These are phyloP conservation scores for Acer negundo DNA, from an alignment of 345 rosid genomes.

Conservation along the genomic window DNA sequence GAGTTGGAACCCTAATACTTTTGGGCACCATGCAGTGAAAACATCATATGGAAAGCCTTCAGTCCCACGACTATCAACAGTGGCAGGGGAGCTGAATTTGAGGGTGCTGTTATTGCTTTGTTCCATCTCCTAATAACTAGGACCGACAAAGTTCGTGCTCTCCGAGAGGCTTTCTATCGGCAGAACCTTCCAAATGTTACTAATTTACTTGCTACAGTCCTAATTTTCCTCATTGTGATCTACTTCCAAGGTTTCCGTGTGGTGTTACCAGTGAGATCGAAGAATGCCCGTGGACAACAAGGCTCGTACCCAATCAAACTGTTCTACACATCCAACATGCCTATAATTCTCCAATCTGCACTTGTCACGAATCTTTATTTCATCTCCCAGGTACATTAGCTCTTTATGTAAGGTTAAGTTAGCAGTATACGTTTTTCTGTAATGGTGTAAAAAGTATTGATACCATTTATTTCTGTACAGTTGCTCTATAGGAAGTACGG, in stretches of 20 bases:
- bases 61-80: constrained; percentile 77
- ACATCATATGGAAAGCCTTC: constrained; percentile 74
- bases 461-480: constrained; percentile 36
- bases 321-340: constrained; percentile 85
- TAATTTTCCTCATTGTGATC: constrained; percentile 59
- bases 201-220: constrained; percentile 71
- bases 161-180: constrained; percentile 71
- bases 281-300: constrained; percentile 77
- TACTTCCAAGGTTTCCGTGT: constrained; percentile 83
- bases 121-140: constrained; percentile 65
- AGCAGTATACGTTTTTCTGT: not conserved
- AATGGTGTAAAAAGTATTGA: not conserved
- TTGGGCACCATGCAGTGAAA: constrained; percentile 49
- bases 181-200: constrained; percentile 78
- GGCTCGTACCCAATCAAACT: constrained; percentile 79
- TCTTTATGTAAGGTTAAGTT: not conserved
- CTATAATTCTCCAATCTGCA: constrained; percentile 78
- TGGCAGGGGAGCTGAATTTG: constrained; percentile 76
- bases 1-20: not conserved
- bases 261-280: constrained; percentile 70
- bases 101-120: constrained; percentile 77
- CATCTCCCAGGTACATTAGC: constrained; percentile 59
- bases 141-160: constrained; percentile 63
- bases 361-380: constrained; percentile 72
- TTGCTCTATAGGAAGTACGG: constrained; percentile 66